A percentile compares a stretch with the other conserved stretches of the same genome.
These are phyloP conservation scores for Diplodia intermedia DNA, from an alignment of 2,329 filamentous ascomycete genomes.

Conservation along the genomic window DNA sequence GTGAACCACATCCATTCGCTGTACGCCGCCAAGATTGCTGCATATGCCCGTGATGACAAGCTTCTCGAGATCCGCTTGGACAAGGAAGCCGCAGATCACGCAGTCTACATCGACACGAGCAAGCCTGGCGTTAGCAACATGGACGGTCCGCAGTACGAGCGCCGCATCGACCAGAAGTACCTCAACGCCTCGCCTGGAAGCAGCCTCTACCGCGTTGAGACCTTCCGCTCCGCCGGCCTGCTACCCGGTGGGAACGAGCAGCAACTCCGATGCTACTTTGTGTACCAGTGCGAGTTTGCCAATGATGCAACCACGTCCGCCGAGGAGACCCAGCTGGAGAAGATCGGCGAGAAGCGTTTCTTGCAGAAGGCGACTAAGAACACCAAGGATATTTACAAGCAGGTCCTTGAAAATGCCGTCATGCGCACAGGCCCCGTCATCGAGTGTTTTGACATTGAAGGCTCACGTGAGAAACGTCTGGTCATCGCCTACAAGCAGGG, in stretches of 20 bases:
- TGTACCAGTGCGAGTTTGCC: conserved; percentile 94
- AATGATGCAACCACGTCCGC: conserved; percentile 70
- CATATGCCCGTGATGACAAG: conserved; percentile 91
- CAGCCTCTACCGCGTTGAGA: conserved; percentile 91
- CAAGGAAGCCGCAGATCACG: conserved; percentile 93
- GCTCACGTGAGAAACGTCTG: conserved; percentile 87
- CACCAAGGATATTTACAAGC: conserved; percentile 94
- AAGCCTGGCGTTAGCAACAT: conserved; percentile 80
- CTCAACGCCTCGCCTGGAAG: conserved; percentile 76
- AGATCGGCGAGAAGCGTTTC: conserved; percentile 93
- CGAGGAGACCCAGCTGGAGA: conserved; percentile 85
- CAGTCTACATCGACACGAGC: conserved; percentile 98
- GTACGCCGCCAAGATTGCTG: conserved; percentile 95
- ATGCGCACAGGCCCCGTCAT: conserved; percentile 90
- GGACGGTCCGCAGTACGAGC: conserved; percentile 88
- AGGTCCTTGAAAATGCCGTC: conserved; percentile 87
- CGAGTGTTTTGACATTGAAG: conserved; percentile 96
- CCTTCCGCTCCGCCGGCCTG: conserved; percentile 88
- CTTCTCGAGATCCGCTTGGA: conserved; percentile 92
- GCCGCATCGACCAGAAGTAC: conserved; percentile 93
- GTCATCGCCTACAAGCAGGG: conserved; percentile 94
- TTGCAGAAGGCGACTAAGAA: conserved; percentile 94
- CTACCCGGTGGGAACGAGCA: conserved; percentile 78
- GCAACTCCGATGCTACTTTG: conserved; percentile 95
- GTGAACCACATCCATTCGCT: conserved; percentile 94